Base-by-base conservation (phyloP, 1,284 basidiomycete species). In the Flammula alnicola region DNA sequence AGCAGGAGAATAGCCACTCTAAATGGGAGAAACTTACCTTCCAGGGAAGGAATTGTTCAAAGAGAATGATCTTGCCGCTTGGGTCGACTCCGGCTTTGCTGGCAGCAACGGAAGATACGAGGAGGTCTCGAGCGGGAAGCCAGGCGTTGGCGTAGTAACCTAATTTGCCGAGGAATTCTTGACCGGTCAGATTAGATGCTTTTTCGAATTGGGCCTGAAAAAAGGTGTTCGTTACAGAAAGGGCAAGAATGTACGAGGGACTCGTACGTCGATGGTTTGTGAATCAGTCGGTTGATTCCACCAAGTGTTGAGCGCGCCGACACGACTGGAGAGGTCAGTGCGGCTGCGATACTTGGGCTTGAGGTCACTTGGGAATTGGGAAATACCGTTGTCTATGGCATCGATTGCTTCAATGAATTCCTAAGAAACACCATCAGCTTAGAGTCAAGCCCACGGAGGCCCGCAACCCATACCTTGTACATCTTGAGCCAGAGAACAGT, bases 351-450 rank as follows among this genome's bases (percentile, higher is more conserved):
- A 98, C 51, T 74, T 78, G 12, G 88, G 80, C 52, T 81, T 73
- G 31, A 85, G 64, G 44, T 85, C 80, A 5, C 66, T 72, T 8
- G 78, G 77, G 65, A 89, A 93, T 61, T 92, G 88, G 8, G 84
- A 80, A 58, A 98, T 81, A n/a, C 95, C 95, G 63, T 98, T 98
- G 75, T 99, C 96, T 65, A 95, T 91, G 6, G 83, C 96, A 70
- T 99, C 96, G 58, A 99, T 89, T 11, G 90, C 93, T 73, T 98
- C 94, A 43, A 98, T 89, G 66, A 95, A 93, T 66, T 95, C 91
- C 86, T 91, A 56, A 6, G 25, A 39, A 20, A 19, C 26, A 54
- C 19, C 40, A 11, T 31, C 8, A 52, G 32, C n/a, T n/a, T n/a
- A n/a, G 11, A 23, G 17, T 43, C 3, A 10, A 12, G 16, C 4